Base-by-base conservation (phyloP, 306 rosid genomes). In the Cucumis sativus region DNA sequence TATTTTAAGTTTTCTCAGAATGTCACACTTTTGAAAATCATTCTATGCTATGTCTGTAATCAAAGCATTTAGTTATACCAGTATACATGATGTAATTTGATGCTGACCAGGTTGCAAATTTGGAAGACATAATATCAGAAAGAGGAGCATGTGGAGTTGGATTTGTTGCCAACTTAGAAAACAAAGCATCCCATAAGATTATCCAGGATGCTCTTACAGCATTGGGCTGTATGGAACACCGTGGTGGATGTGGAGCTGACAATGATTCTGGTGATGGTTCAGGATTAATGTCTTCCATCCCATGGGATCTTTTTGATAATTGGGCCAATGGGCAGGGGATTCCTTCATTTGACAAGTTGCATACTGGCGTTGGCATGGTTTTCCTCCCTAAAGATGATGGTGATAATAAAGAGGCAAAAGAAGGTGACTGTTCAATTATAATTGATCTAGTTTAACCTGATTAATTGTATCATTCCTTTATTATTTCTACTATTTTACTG, bases 121-220 rank as follows among this genome's bases (percentile, higher is more conserved):
- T 95, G 88, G 88, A 88, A 35, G 97, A 95, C 28, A 95, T 95
- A 82, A 2, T 95, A 85, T 85, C 98, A 78, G 97, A 95, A 79
- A 90, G 97, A 87, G 98, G 98, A 77, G 98, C 97, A 40, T 95
- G 97, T 72, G 98, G 98, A 75, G 98, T 95, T 83, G 98, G 98
- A 59, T 95, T 92, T 84, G 91, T 95, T 79, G 98, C 97, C 82
- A 90, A 95, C 87, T 83, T 95, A 86, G 96, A 92, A 20, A 95
- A 95, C 82, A 95, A 84, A 82, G 90, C 64, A 68, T 95, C 97
- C 12, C 91, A 90, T 76, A 83, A 83, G 49, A 92, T 89, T 77
- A 88, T 95, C 61, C 84, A 86, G 85, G 97, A 95, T 87, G 97
- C 97, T 83, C 92, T 95, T 76, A 85, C 82, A 79, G 97, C 97